phyloP scores from a whole-genome alignment of 2,329 filamentous ascomycete species.

The Fusarium veterinarium region DNA sequence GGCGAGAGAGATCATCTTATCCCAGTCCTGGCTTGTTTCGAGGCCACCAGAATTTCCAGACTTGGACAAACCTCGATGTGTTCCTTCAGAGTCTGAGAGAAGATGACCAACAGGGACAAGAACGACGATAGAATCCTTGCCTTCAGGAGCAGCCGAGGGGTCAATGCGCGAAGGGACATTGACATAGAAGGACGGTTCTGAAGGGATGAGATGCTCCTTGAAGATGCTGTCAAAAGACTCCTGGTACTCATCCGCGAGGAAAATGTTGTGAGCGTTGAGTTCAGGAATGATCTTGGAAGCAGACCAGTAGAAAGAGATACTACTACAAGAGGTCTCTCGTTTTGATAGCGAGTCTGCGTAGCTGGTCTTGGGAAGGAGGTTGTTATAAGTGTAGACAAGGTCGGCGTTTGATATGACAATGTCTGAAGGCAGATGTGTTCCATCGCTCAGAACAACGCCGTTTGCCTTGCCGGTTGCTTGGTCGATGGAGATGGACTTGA shows the following conservation, averaged over 20 bases:
- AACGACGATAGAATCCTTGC: slow-evolving; percentile 74
- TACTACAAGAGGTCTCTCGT: slow-evolving; percentile 73
- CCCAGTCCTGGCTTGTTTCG: slow-evolving; percentile 57
- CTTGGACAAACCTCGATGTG: slow-evolving; percentile 26
- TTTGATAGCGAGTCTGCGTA: slow-evolving; percentile 56
- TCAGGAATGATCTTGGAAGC: slow-evolving; percentile 70
- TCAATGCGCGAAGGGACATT: slow-evolving; percentile 80
- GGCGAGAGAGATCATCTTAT: slow-evolving; percentile 67
- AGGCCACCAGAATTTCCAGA: background rate
- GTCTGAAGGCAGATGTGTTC: slow-evolving; percentile 70
- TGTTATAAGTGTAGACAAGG: slow-evolving; percentile 78
- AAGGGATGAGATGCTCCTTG: slow-evolving; percentile 73
- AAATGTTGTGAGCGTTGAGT: slow-evolving; percentile 79
- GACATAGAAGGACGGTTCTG: slow-evolving; percentile 79
- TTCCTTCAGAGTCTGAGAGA: slow-evolving; percentile 23
- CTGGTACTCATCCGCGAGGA: slow-evolving; percentile 77
- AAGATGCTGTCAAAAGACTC: slow-evolving; percentile 83
- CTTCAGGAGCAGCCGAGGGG: slow-evolving; percentile 72
- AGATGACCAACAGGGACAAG: slow-evolving; percentile 80
- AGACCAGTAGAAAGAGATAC: slow-evolving; percentile 82
- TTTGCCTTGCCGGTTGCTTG: slow-evolving; percentile 58
- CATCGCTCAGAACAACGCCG: slow-evolving; percentile 69
- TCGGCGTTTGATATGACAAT: slow-evolving; percentile 79
- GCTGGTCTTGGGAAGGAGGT: slow-evolving; percentile 67
- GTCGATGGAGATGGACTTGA: slow-evolving; percentile 63